Evolutionary conservation across 108 stramenopile genomes (phyloP).

Genomic region (Cyclotella choctawhatcheeana): DNA sequence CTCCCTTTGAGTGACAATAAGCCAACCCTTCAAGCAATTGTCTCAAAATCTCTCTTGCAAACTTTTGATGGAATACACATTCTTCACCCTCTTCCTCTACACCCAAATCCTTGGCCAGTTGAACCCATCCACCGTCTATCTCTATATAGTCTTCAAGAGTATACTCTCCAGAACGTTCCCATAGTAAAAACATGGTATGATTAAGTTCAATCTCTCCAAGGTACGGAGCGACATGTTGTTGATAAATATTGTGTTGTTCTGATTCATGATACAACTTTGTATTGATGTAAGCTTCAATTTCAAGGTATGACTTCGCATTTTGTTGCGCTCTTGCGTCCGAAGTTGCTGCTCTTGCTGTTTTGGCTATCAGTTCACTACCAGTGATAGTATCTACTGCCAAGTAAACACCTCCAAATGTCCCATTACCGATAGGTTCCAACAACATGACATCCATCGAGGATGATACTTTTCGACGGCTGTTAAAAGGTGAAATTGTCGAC

Average conservation of each 20-base stretch:
- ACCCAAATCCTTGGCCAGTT: slow-evolving; percentile 37
- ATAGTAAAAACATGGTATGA: slow-evolving; percentile 34
- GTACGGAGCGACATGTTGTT: slow-evolving; percentile 40
- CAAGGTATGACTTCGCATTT: slow-evolving; percentile 38
- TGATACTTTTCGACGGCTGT: slow-evolving; percentile 11
- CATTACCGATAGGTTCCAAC: slow-evolving; percentile 30
- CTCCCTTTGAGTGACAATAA: slow-evolving; percentile 44
- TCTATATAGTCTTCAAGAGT: slow-evolving; percentile 51
- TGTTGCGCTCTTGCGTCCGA: slow-evolving; percentile 17
- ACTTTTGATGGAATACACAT: slow-evolving; percentile 13
- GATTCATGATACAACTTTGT: slow-evolving; percentile 11
- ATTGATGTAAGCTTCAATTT: slow-evolving; percentile 44
- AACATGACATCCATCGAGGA: background rate
- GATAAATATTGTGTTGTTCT: background rate
- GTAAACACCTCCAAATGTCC: slow-evolving; percentile 39
- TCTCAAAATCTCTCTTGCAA: slow-evolving; percentile 36
- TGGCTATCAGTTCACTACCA: slow-evolving; percentile 29
- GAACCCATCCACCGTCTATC: slow-evolving; percentile 41
- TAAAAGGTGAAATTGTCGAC: background rate
- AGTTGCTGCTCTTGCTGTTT: slow-evolving; percentile 29
- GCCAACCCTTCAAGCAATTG: slow-evolving; percentile 41
- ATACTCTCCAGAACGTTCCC: slow-evolving; percentile 31
- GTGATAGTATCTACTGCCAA: slow-evolving; percentile 20
- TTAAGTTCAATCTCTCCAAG: slow-evolving; percentile 31
- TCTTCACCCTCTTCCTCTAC: slow-evolving; percentile 8